Evolutionary conservation across 225 moss, liverwort and hornwort genomes (phyloP), one percentile per base, ranked within the genome.

Genomic region (Pseudoscleropodium purum): DNA sequence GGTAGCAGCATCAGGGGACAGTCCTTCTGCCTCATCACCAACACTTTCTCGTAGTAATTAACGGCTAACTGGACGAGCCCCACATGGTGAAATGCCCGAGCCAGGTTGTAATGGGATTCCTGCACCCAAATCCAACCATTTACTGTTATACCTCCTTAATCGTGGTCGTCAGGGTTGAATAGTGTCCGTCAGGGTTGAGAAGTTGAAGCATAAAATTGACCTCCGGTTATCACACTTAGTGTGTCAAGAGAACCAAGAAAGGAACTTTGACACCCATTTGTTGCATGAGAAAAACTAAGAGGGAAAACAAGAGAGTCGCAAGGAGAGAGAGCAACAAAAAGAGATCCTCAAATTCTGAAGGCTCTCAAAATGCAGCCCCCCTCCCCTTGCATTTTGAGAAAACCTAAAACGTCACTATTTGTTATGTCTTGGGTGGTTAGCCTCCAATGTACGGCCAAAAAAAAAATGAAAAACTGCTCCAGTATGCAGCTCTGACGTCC

Each of bases 51-150:
- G 62, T 99, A 97, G 88, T 97, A 99, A 57, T 94, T 94, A 19
- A 97, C 96, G 67, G 97, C 97, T 43, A 97, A 87, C 85, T 97
- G 99, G 33, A 97, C 91, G 33, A 99, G 94, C 36, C 97, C 99
- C 66, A 99, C 97, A 85, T 99, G 99, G 86, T 99, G 99, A 86
- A 95, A 97, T 43, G 99, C 97, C 51, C 97, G 95, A 62, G 96
- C 99, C 90, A 99, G 78, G 90, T 97, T 99, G 86, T 97, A 97
- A 88, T 97, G 95, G 3, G 99, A 99, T 88, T 97, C 99, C 97
- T 99, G 87, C 86, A 49, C 52, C 13, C 85, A 82, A 81, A 66
- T 67, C 59, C 88, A 83, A 60, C 15, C 84, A 51, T 37, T 15
- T 45, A 29, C 62, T 82, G 63, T 64, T 82, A 34, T 6, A 64